Evolutionary conservation across 352 stramenopile species (phyloP).

Genomic region (Phytophthora constricta): DNA sequence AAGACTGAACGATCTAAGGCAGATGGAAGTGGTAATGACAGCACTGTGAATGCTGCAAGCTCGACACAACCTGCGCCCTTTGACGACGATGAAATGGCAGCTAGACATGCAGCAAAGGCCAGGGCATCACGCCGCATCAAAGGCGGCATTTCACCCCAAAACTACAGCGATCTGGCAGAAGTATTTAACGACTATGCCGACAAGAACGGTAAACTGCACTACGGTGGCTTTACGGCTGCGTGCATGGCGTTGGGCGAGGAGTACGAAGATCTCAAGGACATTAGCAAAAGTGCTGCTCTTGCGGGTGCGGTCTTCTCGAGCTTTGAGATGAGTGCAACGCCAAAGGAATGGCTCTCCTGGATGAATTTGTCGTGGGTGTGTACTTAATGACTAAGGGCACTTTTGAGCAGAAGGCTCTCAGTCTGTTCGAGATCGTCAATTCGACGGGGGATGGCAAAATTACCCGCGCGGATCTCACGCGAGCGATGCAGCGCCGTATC

Average conservation of each 20-base stretch:
- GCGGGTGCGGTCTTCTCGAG: slow-evolving; percentile 79
- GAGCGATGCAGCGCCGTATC: slow-evolving; percentile 74
- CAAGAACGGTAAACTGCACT: slow-evolving; percentile 62
- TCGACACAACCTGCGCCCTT: not conserved
- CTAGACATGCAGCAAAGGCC: slow-evolving; percentile 21
- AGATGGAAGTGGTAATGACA: not conserved
- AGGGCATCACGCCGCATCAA: slow-evolving; percentile 44
- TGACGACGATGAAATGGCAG: slow-evolving; percentile 10
- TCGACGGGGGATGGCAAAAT: slow-evolving; percentile 71
- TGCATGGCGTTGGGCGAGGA: slow-evolving; percentile 63
- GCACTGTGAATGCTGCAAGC: not conserved
- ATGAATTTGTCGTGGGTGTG: slow-evolving; percentile 84
- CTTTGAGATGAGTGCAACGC: slow-evolving; percentile 59
- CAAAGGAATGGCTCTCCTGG: slow-evolving; percentile 78
- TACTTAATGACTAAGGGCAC: slow-evolving; percentile 86
- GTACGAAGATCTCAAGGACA: slow-evolving; percentile 68
- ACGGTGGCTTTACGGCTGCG: slow-evolving; percentile 66
- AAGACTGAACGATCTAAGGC: not conserved
- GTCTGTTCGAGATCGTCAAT: slow-evolving; percentile 80
- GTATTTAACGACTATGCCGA: slow-evolving; percentile 63
- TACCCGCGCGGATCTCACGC: slow-evolving; percentile 75
- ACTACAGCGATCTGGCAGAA: slow-evolving; percentile 55
- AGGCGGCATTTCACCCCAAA: slow-evolving; percentile 57
- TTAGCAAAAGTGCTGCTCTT: slow-evolving; percentile 67
- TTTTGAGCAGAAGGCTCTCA: slow-evolving; percentile 81